Percentiles rank a stretch among this genome's conserved stretches.
Evolutionary conservation across 2,329 filamentous ascomycete genomes (phyloP).

Genomic region (Neonectria faginata): DNA sequence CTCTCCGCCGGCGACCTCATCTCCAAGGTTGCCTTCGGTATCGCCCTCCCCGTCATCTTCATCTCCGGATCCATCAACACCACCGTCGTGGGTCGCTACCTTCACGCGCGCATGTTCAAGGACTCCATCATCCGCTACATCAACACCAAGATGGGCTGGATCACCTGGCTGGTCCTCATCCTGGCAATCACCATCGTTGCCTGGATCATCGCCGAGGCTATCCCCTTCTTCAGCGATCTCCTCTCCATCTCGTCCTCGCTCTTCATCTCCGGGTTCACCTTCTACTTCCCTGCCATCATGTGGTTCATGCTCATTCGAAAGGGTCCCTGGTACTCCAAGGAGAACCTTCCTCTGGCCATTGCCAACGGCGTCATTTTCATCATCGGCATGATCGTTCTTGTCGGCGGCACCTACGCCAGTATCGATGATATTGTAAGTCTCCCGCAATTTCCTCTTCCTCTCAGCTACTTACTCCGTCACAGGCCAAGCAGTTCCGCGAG

Average conservation of each 20-base stretch:
- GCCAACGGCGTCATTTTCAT: slow-evolving; percentile 46
- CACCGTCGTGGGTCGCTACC: slow-evolving; percentile 59
- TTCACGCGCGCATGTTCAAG: slow-evolving; percentile 59
- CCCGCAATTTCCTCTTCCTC: background rate
- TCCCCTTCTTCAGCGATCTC: slow-evolving; percentile 78
- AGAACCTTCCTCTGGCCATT: slow-evolving; percentile 46
- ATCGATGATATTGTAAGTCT: slow-evolving; percentile 49
- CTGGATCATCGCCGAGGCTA: slow-evolving; percentile 78
- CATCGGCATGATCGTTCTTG: slow-evolving; percentile 49
- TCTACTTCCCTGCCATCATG: slow-evolving; percentile 57
- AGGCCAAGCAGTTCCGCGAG: slow-evolving; percentile 43
- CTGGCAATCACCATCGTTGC: slow-evolving; percentile 69
- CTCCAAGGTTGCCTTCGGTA: slow-evolving; percentile 75
- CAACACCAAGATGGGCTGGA: slow-evolving; percentile 62
- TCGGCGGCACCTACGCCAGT: slow-evolving; percentile 50
- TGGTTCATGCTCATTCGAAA: slow-evolving; percentile 56
- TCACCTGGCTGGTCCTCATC: slow-evolving; percentile 70
- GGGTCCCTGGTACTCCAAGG: slow-evolving; percentile 46
- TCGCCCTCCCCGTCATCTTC: slow-evolving; percentile 79
- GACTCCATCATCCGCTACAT: slow-evolving; percentile 58
- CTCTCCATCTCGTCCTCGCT: slow-evolving; percentile 66
- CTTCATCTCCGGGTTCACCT: slow-evolving; percentile 61
- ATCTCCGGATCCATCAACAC: slow-evolving; percentile 79
- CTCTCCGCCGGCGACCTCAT: slow-evolving; percentile 70
- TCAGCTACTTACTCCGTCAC: slow-evolving; percentile 25